Percentiles rank a stretch among this genome's conserved stretches.
These are phyloP conservation scores for Ganoderma boninense DNA, from an alignment of 1,284 basidiomycete genomes.

Conservation along the genomic window DNA sequence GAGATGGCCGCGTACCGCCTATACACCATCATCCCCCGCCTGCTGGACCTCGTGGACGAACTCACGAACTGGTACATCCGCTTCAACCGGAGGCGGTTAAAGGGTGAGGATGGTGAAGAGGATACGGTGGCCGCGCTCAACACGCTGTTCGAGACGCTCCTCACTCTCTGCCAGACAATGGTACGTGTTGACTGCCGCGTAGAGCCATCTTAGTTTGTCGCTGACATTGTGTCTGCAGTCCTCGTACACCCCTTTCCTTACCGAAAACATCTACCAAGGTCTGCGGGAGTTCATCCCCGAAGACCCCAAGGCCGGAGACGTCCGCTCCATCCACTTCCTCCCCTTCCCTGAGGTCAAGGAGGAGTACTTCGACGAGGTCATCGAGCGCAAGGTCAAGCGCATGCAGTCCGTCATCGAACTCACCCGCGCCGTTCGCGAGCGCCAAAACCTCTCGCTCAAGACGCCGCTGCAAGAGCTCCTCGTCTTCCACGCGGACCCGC, in stretches of 20 bases:
- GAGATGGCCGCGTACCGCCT: constrained; percentile 98
- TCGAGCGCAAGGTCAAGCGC: constrained; percentile 94
- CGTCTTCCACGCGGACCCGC: constrained; percentile 90
- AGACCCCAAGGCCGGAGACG: constrained; percentile 75
- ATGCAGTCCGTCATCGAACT: constrained; percentile 97
- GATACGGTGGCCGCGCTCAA: constrained; percentile 93
- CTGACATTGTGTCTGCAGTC: constrained; percentile 62
- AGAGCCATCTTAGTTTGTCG: background rate
- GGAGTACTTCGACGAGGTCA: constrained; percentile 96
- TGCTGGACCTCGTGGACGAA: constrained; percentile 94
- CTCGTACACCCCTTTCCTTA: constrained; percentile 98
- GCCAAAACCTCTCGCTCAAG: constrained; percentile 91
- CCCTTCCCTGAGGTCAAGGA: constrained; percentile 93
- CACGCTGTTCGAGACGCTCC: constrained; percentile 94
- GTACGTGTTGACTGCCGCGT: constrained; percentile 51
- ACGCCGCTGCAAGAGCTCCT: constrained; percentile 94
- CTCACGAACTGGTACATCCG: constrained; percentile 99
- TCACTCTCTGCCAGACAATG: constrained; percentile 95
- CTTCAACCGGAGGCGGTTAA: constrained; percentile 95
- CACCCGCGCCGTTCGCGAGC: constrained; percentile 90
- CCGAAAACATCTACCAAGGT: constrained; percentile 96
- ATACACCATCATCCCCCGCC: constrained; percentile 97
- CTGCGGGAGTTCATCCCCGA: constrained; percentile 87
- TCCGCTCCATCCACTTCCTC: constrained; percentile 95
- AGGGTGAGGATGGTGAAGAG: constrained; percentile 93